Conservation (phyloP, 1,139 yeast genomes). For the Yamadazyma sp. region DNA sequence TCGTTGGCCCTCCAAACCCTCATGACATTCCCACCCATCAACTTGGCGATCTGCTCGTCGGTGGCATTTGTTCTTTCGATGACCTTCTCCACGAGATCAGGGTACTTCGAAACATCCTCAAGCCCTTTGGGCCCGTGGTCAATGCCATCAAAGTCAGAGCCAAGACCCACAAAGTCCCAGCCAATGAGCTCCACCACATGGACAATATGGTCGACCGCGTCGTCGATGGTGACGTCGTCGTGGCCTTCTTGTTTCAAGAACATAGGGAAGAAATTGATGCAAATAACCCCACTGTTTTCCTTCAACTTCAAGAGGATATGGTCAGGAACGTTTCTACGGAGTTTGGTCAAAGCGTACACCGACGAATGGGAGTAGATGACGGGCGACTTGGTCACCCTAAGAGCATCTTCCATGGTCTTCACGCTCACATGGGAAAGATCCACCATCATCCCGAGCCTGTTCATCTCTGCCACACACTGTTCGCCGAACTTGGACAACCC, state of each 20-base stretch:
- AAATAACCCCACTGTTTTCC: slow-evolving; percentile 49
- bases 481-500: slow-evolving; percentile 45
- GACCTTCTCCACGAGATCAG: slow-evolving; percentile 42
- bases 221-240: slow-evolving; percentile 36
- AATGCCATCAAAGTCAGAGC: slow-evolving; percentile 57
- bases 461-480: slow-evolving; percentile 46
- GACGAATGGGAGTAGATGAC: slow-evolving; percentile 54
- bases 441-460: slow-evolving; percentile 53
- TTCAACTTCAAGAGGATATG: slow-evolving; percentile 41
- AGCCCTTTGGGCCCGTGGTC: slow-evolving; percentile 48
- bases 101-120: slow-evolving; percentile 56
- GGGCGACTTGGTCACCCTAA: slow-evolving; percentile 45
- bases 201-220: slow-evolving; percentile 47
- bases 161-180: slow-evolving; percentile 57
- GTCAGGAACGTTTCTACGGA: slow-evolving; percentile 51
- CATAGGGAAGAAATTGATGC: slow-evolving; percentile 46
- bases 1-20: slow-evolving; percentile 52
- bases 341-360: slow-evolving; percentile 37
- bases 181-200: slow-evolving; percentile 47
- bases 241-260: slow-evolving; percentile 32
- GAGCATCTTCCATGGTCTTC: slow-evolving; percentile 48
- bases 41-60: slow-evolving; percentile 39
- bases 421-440: slow-evolving; percentile 54
- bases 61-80: slow-evolving; percentile 40
- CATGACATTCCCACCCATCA: slow-evolving; percentile 50